Conservation (phyloP, 2,329 filamentous ascomycete genomes). For the Raffaelea albimanens region DNA sequence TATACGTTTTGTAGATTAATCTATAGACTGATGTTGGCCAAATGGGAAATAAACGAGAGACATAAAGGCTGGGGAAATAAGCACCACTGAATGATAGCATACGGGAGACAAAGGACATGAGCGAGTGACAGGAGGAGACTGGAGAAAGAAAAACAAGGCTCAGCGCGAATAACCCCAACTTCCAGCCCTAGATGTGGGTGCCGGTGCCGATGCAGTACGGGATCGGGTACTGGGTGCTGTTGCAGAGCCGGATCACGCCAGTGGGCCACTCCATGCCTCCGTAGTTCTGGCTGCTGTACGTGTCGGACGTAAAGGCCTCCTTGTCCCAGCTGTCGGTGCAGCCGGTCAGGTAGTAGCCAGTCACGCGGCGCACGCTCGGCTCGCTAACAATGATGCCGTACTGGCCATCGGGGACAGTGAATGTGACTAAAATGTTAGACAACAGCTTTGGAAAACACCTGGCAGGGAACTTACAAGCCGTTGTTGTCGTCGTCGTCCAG, state of each 20-base stretch:
- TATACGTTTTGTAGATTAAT: no score
- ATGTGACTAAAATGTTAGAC: not conserved
- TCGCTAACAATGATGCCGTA: conserved; percentile 2
- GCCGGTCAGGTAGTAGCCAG: not conserved
- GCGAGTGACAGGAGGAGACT: no score
- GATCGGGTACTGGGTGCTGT: not conserved
- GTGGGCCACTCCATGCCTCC: not conserved
- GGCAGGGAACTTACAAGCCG: not conserved
- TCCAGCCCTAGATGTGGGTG: no score
- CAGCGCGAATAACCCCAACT: no score
- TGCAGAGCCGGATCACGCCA: conserved; percentile 1
- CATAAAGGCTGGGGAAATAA: no score
- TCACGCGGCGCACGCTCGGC: conserved; percentile 1
- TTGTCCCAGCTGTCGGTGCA: not conserved
- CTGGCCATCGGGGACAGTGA: not conserved
- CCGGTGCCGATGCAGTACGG: conserved; percentile 3
- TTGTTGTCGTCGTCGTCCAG: not conserved
- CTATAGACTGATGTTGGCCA: no score
- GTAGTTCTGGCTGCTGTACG: not conserved
- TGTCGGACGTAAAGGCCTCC: not conserved
- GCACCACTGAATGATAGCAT: no score
- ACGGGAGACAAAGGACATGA: no score
- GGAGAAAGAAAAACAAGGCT: no score
- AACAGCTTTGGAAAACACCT: not conserved
- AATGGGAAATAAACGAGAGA: no score